These are phyloP conservation scores for Leccinum incarnatum DNA, from an alignment of 768 basidiomycete species.

Conservation along the genomic window DNA sequence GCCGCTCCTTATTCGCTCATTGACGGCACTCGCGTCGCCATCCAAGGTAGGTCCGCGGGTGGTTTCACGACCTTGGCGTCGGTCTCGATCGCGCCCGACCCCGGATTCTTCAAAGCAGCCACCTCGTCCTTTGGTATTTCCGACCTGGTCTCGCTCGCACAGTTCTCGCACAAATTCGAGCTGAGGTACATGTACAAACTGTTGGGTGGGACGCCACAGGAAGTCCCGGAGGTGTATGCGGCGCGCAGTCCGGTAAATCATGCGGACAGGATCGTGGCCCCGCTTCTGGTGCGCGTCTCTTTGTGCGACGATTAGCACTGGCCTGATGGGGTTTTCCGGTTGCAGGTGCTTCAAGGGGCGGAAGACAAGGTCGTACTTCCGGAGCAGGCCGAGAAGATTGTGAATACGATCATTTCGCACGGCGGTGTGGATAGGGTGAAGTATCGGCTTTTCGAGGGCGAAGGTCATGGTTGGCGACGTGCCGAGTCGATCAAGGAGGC, in stretches of 20 bases:
- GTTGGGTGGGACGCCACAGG: conserved; percentile 53
- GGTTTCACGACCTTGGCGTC: conserved; percentile 64
- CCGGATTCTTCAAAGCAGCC: conserved; percentile 53
- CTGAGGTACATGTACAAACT: conserved; percentile 56
- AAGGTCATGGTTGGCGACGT: conserved; percentile 43
- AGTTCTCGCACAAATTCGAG: conserved; percentile 74
- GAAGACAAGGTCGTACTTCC: conserved; percentile 65
- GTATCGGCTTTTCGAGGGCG: conserved; percentile 42
- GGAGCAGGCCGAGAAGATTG: conserved; percentile 47
- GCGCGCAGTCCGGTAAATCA: conserved; percentile 63
- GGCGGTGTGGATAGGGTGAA: conserved; percentile 30
- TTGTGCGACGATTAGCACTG: not conserved
- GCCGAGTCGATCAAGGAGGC: conserved; percentile 36
- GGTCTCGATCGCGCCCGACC: conserved; percentile 40
- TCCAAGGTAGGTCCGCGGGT: conserved; percentile 73
- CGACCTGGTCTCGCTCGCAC: conserved; percentile 53
- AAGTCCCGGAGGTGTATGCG: conserved; percentile 52
- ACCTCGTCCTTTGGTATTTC: conserved; percentile 69
- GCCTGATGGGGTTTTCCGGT: conserved; percentile 1
- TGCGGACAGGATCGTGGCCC: conserved; percentile 58
- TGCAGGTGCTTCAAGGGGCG: conserved; percentile 67
- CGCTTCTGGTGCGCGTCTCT: conserved; percentile 52
- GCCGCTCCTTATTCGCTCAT: conserved; percentile 48
- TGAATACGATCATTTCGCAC: conserved; percentile 21
- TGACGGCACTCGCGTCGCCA: conserved; percentile 60